Evolutionary conservation across 2,329 filamentous ascomycete genomes (phyloP).

Genomic region (Hymenoscyphus repandus): DNA sequence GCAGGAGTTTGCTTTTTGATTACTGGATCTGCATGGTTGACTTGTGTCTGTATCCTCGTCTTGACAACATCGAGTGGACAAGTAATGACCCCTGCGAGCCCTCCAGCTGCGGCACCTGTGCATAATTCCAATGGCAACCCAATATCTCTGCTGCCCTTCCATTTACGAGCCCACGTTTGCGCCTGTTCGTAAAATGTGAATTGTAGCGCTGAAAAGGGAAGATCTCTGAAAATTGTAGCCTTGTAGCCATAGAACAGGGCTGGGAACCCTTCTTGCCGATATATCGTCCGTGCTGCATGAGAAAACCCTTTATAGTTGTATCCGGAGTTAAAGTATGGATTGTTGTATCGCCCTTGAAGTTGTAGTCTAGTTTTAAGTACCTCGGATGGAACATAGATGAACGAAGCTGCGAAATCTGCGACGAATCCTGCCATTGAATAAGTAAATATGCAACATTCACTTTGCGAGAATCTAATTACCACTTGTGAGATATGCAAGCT

Average conservation of each 20-base stretch:
- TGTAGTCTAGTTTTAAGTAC: conserved; percentile 97
- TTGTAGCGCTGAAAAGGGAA: conserved; percentile 93
- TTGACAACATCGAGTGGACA: conserved; percentile 97
- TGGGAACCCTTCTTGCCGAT: conserved; percentile 71
- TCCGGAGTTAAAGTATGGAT: conserved; percentile 86
- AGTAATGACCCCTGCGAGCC: conserved; percentile 88
- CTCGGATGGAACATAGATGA: conserved; percentile 94
- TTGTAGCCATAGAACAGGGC: conserved; percentile 97
- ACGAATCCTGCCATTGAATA: conserved; percentile 61
- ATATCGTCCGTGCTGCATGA: conserved; percentile 81
- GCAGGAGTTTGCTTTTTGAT: conserved; percentile 21
- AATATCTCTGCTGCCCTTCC: conserved; percentile 76
- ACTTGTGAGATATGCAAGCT: conserved; percentile 78
- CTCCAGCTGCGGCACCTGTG: conserved; percentile 84
- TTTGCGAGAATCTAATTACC: conserved; percentile 45
- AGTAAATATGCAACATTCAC: conserved; percentile 4
- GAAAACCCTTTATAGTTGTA: conserved; percentile 90
- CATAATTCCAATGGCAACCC: conserved; percentile 79
- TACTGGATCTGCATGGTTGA: conserved; percentile 42
- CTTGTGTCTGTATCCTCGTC: conserved; percentile 90
- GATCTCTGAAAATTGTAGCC: conserved; percentile 86
- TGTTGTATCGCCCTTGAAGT: conserved; percentile 90
- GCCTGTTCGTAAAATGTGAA: conserved; percentile 99
- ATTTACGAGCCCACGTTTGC: conserved; percentile 72
- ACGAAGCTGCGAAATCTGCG: conserved; percentile 84